phyloP scores from a whole-genome alignment of 805 yeast genomes.

The Saturnispora serradocipensis region DNA sequence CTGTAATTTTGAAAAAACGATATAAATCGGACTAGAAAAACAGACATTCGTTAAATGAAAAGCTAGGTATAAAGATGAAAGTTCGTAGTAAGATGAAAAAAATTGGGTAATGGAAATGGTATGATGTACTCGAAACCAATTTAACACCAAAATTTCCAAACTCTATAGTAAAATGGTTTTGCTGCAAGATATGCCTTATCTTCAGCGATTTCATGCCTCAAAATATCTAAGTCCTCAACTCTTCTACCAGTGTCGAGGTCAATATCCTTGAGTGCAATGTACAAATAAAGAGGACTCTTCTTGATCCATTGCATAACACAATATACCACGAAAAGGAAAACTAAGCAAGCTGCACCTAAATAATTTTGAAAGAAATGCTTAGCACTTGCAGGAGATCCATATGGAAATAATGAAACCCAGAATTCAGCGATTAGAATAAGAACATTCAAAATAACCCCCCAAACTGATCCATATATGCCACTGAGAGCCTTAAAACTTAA shows the following conservation, averaged over 20 bases:
- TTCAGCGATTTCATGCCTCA: constrained; percentile 48
- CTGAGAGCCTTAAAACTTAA: constrained; percentile 51
- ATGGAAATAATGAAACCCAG: constrained; percentile 69
- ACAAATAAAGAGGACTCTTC: constrained; percentile 34
- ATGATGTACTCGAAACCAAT: background rate
- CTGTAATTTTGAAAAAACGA: background rate
- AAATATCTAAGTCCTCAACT: constrained; percentile 45
- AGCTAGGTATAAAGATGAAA: background rate
- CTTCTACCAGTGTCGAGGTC: constrained; percentile 57
- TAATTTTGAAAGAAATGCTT: constrained; percentile 49
- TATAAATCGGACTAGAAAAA: background rate
- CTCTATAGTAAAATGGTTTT: constrained; percentile 39
- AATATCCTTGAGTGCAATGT: constrained; percentile 36
- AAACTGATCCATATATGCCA: constrained; percentile 55
- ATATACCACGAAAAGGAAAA: constrained; percentile 33
- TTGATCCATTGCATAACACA: constrained; percentile 23
- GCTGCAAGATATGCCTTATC: constrained; percentile 41
- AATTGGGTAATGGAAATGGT: too few species aligned
- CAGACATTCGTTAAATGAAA: background rate
- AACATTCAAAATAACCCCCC: constrained; percentile 46
- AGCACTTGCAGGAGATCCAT: constrained; percentile 40
- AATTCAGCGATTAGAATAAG: constrained; percentile 60
- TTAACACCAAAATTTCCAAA: constrained; percentile 49
- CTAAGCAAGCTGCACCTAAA: constrained; percentile 48
- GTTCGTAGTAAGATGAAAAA: background rate